phyloP scores from a whole-genome alignment of 2,329 filamentous ascomycete species.

The Talaromyces sp. region DNA sequence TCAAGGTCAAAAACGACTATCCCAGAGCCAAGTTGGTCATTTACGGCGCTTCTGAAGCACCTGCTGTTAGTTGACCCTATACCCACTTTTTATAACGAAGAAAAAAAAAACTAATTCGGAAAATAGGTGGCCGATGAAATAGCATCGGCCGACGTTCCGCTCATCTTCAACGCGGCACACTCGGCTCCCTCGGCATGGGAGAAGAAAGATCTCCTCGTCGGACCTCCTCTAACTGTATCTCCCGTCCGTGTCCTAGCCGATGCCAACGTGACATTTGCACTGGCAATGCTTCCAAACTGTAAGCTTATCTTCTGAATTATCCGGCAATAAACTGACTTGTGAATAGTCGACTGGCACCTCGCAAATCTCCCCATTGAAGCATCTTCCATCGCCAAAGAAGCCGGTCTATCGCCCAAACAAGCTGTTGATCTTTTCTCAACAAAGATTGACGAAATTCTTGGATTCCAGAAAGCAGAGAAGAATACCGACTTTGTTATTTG shows the following conservation, averaged over 20 bases:
- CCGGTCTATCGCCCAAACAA: constrained; percentile 12
- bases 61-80: constrained; percentile 12
- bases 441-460: constrained; percentile 40
- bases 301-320: not conserved
- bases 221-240: constrained; percentile 39
- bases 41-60: constrained; percentile 36
- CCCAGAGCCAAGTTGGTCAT: constrained; percentile 21
- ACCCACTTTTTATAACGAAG: not conserved
- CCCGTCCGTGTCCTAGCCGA: constrained; percentile 35
- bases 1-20: constrained; percentile 18
- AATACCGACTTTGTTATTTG: constrained; percentile 39
- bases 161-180: constrained; percentile 40
- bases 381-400: constrained; percentile 9
- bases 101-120: not conserved
- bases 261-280: constrained; percentile 28
- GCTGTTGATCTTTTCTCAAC: constrained; percentile 34
- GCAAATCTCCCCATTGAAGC: constrained; percentile 31
- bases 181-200: constrained; percentile 30
- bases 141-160: constrained; percentile 34
- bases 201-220: constrained; percentile 33
- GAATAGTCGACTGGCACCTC: constrained; percentile 29
- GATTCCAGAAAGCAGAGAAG: constrained; percentile 22
- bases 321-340: not conserved
- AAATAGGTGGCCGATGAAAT: constrained; percentile 34
- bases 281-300: constrained; percentile 9